Percentiles rank a stretch among this genome's conserved stretches.
Conservation (phyloP, 106 monocot genomes). For the Allium sativum region DNA sequence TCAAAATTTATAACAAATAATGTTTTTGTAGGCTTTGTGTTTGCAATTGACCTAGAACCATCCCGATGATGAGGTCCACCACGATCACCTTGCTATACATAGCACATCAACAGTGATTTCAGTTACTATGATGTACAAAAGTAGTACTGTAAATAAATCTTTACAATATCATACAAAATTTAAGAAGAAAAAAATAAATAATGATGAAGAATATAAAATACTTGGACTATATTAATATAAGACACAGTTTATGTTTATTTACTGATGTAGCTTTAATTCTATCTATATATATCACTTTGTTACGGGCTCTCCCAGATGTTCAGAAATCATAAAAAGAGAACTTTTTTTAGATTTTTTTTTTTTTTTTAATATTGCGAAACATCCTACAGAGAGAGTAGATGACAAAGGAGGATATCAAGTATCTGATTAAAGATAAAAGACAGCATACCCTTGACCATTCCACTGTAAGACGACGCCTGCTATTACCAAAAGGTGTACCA, state of each 20-base stretch:
- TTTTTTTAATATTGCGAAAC: background rate
- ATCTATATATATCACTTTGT: too few relatives aligned
- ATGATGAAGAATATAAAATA: too few relatives aligned
- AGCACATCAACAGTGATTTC: background rate
- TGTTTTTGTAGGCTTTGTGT: slow-evolving; percentile 70
- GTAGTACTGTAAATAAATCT: too few relatives aligned
- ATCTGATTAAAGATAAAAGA: background rate
- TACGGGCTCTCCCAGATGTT: too few relatives aligned
- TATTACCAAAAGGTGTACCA: slow-evolving; percentile 70
- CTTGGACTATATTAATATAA: too few relatives aligned
- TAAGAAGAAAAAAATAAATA: too few relatives aligned
- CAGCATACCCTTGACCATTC: slow-evolving; percentile 85
- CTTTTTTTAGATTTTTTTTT: too few relatives aligned
- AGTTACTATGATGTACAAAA: background rate
- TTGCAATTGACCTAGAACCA: slow-evolving; percentile 23
- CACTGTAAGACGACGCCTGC: slow-evolving; percentile 73
- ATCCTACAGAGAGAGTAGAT: background rate
- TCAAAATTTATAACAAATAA: slow-evolving; percentile 99
- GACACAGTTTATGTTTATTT: too few relatives aligned
- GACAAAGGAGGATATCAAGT: background rate
- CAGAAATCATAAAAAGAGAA: too few relatives aligned
- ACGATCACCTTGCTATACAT: slow-evolving; percentile 46
- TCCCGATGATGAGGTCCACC: slow-evolving; percentile 19
- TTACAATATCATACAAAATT: too few relatives aligned
- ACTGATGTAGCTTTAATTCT: too few relatives aligned